Evolutionary conservation across 2,329 filamentous ascomycete species (phyloP).

Genomic region (Colletotrichum cordylinicola): DNA sequence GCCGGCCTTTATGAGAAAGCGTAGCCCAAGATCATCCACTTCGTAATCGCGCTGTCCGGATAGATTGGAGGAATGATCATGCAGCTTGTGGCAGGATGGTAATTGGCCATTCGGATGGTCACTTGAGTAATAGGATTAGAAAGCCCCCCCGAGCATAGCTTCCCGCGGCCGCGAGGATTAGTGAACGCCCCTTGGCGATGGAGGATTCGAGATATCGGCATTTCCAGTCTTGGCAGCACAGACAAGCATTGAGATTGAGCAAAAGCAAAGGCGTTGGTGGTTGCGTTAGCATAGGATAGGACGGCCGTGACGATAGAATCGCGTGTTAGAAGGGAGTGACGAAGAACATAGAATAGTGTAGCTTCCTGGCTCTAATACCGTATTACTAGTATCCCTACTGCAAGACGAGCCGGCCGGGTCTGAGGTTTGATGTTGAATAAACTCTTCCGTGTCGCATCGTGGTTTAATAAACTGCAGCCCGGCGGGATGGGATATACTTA

Average conservation of each 20-base stretch:
- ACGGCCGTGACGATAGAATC: conserved; percentile 7
- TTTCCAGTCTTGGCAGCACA: not conserved
- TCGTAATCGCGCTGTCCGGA: not conserved
- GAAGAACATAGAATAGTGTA: not conserved
- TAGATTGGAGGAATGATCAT: not conserved
- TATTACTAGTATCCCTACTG: not conserved
- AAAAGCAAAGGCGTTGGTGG: conserved; percentile 18
- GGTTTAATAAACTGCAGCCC: not conserved
- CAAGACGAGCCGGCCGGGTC: not conserved
- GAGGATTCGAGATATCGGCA: not conserved
- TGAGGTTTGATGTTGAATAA: not conserved
- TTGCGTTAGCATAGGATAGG: not conserved
- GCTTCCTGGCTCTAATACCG: not conserved
- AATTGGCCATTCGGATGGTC: not conserved
- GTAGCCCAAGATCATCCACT: conserved; percentile 16
- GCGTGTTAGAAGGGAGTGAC: not conserved
- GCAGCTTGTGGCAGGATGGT: not conserved
- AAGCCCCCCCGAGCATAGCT: not conserved
- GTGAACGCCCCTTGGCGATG: not conserved
- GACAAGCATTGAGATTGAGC: not conserved
- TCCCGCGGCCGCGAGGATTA: not conserved
- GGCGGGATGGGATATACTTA: not conserved
- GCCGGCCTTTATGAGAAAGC: conserved; percentile 21
- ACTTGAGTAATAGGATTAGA: not conserved
- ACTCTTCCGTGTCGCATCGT: not conserved